Evolutionary conservation across 176 grass and related monocot genomes (phyloP), one percentile per base, ranked within the genome.

Genomic region (Avena sativa): DNA sequence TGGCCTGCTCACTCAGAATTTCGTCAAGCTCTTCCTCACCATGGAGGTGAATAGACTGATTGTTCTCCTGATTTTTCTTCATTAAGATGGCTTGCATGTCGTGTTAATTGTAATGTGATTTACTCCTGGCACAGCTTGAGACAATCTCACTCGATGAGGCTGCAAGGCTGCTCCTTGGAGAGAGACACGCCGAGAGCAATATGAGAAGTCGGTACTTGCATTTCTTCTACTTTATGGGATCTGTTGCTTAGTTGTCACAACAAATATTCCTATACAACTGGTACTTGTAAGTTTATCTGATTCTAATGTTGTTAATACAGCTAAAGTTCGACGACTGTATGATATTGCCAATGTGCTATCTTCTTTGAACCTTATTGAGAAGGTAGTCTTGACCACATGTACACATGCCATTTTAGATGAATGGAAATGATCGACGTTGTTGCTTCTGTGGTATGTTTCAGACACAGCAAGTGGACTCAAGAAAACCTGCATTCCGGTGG

Each of bases 401-500:
- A 34, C 3, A 0, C 48, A 76, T 49, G 52, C 5, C 8, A 13
- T 71, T 75, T 40, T 19, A 80, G 17, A 56, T 34, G 2, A 72
- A 83, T 77, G 55, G 6, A 80, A 85, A 44, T 16, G 19, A 19
- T 49, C 64, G 40, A 6, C 17, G 4, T 73, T 11, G 0, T 48
- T 80, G 79, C 57, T 87, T 80, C 10, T 21, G 48, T 75, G 48
- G 56, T 81, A 59, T 71, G 52, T 92, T 90, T 34, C 86, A 98
- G 96, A 94, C 87, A 6, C 93, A 93, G 5, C 92, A 98, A 79
- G 25, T 53, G 4, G 93, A 98, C 15, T 85, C 96, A 40, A 86
- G 93, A 86, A 98, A 96, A 71, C 96, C 93, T 19, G 96, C 93
- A 20, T 98, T 95, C 86, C 92, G 96, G 23, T 98, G 96, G 96